A percentile compares a stretch with the other conserved stretches of the same genome.
These are phyloP conservation scores for Aspergillus bombycis DNA, from an alignment of 2,329 filamentous ascomycete species.

Conservation along the genomic window DNA sequence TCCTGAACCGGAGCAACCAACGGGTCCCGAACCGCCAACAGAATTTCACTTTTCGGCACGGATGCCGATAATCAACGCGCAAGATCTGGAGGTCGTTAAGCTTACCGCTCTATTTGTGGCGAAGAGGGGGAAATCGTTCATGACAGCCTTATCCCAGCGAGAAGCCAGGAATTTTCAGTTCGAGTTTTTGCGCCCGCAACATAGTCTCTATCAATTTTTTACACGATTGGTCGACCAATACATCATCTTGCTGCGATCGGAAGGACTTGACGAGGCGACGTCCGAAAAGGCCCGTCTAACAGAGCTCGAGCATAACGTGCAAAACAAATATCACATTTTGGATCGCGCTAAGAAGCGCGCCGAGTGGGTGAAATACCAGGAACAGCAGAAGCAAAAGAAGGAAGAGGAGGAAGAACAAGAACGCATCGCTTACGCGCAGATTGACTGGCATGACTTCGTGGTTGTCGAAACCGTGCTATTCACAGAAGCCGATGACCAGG, in stretches of 20 bases:
- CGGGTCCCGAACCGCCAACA: conserved; percentile 81
- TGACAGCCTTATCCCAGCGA: conserved; percentile 84
- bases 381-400: conserved; percentile 82
- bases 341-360: conserved; percentile 81
- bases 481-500: conserved; percentile 82
- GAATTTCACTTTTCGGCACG: conserved; percentile 92
- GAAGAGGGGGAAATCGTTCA: conserved; percentile 87
- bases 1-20: conserved; percentile 65
- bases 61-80: conserved; percentile 95
- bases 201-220: conserved; percentile 96
- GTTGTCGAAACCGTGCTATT: conserved; percentile 95
- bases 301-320: conserved; percentile 73
- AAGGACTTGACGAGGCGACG: conserved; percentile 70
- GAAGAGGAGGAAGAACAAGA: conserved; percentile 86
- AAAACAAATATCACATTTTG: conserved; percentile 79
- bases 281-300: conserved; percentile 72
- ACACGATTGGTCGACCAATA: conserved; percentile 92
- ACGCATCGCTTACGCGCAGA: conserved; percentile 74
- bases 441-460: conserved; percentile 98
- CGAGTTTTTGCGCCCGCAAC: conserved; percentile 91
- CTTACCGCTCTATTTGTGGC: conserved; percentile 90
- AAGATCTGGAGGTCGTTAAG: conserved; percentile 75
- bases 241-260: conserved; percentile 71
- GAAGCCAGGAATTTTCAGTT: conserved; percentile 93
- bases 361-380: conserved; percentile 83